Percentiles rank a stretch among this genome's conserved stretches.
These are phyloP conservation scores for Talaromyces sp. DNA, from an alignment of 2,329 filamentous ascomycete species.

Conservation along the genomic window DNA sequence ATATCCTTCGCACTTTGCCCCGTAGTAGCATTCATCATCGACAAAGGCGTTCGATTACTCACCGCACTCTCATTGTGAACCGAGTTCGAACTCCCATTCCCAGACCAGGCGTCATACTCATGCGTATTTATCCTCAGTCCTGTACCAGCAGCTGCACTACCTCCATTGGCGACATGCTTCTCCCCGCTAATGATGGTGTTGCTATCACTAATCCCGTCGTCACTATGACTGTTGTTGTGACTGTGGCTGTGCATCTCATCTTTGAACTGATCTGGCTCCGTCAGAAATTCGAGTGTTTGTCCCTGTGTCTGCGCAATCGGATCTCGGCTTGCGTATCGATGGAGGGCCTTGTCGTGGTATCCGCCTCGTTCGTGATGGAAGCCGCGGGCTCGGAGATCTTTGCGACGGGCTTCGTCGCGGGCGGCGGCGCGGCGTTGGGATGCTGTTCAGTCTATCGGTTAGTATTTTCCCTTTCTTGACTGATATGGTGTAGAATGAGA, in stretches of 20 bases:
- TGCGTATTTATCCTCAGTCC: slow-evolving; percentile 12
- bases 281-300: slow-evolving; percentile 17
- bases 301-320: slow-evolving; percentile 18
- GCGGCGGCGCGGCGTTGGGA: slow-evolving; percentile 26
- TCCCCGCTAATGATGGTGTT: background rate
- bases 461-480: background rate
- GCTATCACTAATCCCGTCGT: background rate
- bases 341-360: slow-evolving; percentile 29
- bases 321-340: slow-evolving; percentile 19
- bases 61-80: slow-evolving; percentile 8
- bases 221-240: background rate
- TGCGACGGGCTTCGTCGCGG: slow-evolving; percentile 33
- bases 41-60: slow-evolving; percentile 15
- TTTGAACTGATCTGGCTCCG: slow-evolving; percentile 12
- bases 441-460: slow-evolving; percentile 15
- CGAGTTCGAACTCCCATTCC: background rate
- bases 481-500: background rate
- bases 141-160: background rate
- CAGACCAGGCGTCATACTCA: background rate
- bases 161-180: background rate
- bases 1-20: slow-evolving; percentile 12
- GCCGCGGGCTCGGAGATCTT: slow-evolving; percentile 27
- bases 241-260: background rate
- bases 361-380: slow-evolving; percentile 24
- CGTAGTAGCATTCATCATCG: slow-evolving; percentile 2